A percentile compares a stretch with the other conserved stretches of the same genome.
Evolutionary conservation across 139 green algal genomes (phyloP).

Genomic region (Coelastrella sp.): DNA sequence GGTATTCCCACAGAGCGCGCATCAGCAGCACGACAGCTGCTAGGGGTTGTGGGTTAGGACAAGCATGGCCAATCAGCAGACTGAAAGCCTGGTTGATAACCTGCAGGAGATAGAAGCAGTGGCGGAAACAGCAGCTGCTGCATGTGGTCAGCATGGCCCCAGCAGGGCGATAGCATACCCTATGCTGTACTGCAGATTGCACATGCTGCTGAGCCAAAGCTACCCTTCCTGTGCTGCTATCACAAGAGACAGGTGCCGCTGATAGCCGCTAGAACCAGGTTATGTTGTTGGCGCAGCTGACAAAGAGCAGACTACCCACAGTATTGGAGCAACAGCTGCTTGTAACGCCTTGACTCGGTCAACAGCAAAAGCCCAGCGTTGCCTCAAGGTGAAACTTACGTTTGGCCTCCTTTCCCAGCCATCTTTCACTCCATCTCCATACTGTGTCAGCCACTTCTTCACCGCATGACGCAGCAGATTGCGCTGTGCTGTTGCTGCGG

Average conservation of each 20-base stretch:
- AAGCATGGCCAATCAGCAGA: neutral
- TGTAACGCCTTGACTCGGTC: neutral
- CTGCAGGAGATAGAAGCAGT: neutral
- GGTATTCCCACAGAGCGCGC: conserved; percentile 45
- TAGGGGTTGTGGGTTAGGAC: conserved; percentile 7
- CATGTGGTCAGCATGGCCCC: neutral
- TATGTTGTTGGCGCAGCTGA: no score
- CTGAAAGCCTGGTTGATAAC: conserved; percentile 43
- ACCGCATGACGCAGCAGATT: conserved; percentile 3
- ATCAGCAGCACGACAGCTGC: conserved; percentile 14
- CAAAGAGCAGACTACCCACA: neutral
- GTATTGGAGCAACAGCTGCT: neutral
- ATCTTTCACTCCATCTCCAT: neutral
- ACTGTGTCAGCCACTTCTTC: neutral
- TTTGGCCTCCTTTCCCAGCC: neutral
- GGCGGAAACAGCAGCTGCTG: neutral
- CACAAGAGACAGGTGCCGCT: no score
- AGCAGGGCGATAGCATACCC: no score
- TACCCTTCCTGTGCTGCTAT: no score
- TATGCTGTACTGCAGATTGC: neutral
- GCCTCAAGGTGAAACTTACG: neutral
- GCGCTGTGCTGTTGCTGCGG: neutral
- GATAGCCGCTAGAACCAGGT: no score
- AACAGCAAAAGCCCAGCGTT: neutral
- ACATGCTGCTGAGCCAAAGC: no score